A percentile compares a stretch with the other conserved stretches of the same genome.
These are phyloP conservation scores for Phytophthora meadii DNA, from an alignment of 352 stramenopile genomes.

Conservation along the genomic window DNA sequence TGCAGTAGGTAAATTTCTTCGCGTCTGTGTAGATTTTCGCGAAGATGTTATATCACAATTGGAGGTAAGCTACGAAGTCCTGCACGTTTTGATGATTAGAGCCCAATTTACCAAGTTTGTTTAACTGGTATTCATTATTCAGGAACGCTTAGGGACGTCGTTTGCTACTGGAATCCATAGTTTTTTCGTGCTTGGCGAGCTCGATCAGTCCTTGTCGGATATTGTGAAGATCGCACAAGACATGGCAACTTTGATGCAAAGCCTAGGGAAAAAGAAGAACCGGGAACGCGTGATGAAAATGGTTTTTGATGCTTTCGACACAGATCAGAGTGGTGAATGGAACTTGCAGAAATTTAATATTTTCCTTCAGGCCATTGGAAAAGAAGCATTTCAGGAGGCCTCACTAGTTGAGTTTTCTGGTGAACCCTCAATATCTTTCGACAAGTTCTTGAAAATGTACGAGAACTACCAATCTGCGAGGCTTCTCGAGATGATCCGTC, in stretches of 20 bases:
- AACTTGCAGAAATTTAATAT: constrained; percentile 67
- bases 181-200: constrained; percentile 44
- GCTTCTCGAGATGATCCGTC: constrained; percentile 38
- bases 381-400: constrained; percentile 46
- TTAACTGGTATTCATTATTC: not conserved
- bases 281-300: constrained; percentile 44
- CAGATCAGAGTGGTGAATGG: constrained; percentile 46
- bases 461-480: constrained; percentile 45
- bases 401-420: constrained; percentile 52
- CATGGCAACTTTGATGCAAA: constrained; percentile 21
- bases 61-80: constrained; percentile 34
- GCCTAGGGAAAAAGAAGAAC: constrained; percentile 51
- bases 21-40: constrained; percentile 44
- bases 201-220: constrained; percentile 46
- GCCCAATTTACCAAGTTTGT: too few relatives aligned
- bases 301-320: constrained; percentile 57
- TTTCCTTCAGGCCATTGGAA: constrained; percentile 58
- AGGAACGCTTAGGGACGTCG: constrained; percentile 22
- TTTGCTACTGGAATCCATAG: constrained; percentile 37
- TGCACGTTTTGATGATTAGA: too few relatives aligned
- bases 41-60: constrained; percentile 47
- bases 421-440: constrained; percentile 31
- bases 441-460: constrained; percentile 50
- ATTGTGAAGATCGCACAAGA: constrained; percentile 37
- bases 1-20: constrained; percentile 42